These are phyloP conservation scores for Cryptosporidium meleagridis DNA, from an alignment of 169 alveolate genomes.

Conservation along the genomic window DNA sequence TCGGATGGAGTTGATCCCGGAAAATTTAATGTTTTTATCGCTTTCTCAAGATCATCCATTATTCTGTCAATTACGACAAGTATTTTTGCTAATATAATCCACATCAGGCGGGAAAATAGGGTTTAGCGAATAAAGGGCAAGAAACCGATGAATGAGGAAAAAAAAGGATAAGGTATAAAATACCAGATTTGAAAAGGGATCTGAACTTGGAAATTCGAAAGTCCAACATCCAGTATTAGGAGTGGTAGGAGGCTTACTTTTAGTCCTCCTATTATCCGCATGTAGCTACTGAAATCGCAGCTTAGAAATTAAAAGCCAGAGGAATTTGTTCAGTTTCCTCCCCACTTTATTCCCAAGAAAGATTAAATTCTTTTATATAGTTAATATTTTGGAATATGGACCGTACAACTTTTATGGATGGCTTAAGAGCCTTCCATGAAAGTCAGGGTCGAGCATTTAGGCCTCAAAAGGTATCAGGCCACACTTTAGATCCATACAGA, in stretches of 20 bases:
- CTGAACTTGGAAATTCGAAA: background rate
- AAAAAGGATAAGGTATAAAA: background rate
- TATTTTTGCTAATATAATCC: slow-evolving; percentile 5
- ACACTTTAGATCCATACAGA: slow-evolving; percentile 45
- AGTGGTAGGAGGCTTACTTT: background rate
- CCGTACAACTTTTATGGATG: slow-evolving; percentile 66
- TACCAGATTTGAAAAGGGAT: background rate
- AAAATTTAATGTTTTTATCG: slow-evolving; percentile 50
- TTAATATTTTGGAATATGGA: slow-evolving; percentile 19
- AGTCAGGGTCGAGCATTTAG: slow-evolving; percentile 74
- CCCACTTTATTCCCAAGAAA: background rate
- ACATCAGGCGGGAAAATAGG: slow-evolving; percentile 11
- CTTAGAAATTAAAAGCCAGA: background rate
- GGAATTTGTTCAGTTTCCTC: background rate
- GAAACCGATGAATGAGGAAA: background rate
- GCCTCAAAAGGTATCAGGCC: slow-evolving; percentile 69
- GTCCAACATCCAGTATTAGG: background rate
- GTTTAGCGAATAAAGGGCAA: background rate
- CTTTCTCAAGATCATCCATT: slow-evolving; percentile 74
- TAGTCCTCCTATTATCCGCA: background rate
- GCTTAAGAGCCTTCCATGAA: slow-evolving; percentile 73
- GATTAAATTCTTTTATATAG: background rate
- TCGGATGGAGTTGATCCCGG: slow-evolving; percentile 60
- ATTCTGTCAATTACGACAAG: slow-evolving; percentile 44
- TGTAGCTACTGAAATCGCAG: background rate